Evolutionary conservation across 2,329 filamentous ascomycete species (phyloP).

Genomic region (Pezizomycotina sp.): DNA sequence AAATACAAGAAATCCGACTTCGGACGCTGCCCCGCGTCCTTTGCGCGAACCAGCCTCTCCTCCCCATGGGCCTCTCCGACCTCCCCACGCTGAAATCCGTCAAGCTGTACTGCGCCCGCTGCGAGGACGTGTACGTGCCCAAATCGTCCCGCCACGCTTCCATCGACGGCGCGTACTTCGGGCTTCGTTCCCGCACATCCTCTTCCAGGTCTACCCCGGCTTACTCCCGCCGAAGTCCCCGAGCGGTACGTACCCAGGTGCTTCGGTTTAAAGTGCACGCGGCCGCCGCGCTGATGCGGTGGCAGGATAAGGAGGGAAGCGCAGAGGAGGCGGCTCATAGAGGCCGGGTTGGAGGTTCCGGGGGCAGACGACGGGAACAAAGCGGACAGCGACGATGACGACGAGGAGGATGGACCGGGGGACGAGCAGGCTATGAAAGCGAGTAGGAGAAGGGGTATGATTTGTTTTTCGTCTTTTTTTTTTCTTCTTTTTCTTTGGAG

Average conservation of each 20-base stretch:
- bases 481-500: constrained; percentile 2
- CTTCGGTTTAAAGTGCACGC: constrained; percentile 95
- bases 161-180: constrained; percentile 96
- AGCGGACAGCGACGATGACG: constrained; percentile 47
- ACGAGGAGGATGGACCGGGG: constrained; percentile 38
- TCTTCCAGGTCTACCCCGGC: constrained; percentile 93
- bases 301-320: constrained; percentile 69
- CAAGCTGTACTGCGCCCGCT: constrained; percentile 92
- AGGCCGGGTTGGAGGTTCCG: constrained; percentile 52
- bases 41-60: constrained; percentile 80
- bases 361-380: constrained; percentile 55
- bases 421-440: constrained; percentile 27
- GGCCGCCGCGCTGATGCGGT: constrained; percentile 68
- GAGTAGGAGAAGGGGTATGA: constrained; percentile 27
- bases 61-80: constrained; percentile 90
- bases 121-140: constrained; percentile 97
- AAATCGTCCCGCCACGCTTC: constrained; percentile 90
- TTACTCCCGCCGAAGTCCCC: constrained; percentile 70
- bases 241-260: constrained; percentile 78
- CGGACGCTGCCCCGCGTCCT: constrained; percentile 90
- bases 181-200: constrained; percentile 97
- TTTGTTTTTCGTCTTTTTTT: not conserved
- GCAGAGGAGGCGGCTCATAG: constrained; percentile 61
- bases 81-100: constrained; percentile 74
- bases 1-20: constrained; percentile 99